Conservation (phyloP, 163 green algal genomes). For the Coccomyxa subellipsoidea region DNA sequence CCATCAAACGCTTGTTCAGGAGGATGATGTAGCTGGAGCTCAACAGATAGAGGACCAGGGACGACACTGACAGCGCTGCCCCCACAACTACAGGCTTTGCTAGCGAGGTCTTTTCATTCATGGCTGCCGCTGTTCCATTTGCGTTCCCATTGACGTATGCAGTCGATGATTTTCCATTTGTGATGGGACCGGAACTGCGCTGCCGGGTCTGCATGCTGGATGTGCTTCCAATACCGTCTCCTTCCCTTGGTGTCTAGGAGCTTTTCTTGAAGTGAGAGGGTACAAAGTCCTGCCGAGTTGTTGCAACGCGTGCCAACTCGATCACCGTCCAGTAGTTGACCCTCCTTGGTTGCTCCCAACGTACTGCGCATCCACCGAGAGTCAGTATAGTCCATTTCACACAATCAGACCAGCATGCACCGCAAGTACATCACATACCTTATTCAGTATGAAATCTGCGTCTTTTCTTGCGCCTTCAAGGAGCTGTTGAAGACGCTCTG, state of each 20-base stretch:
- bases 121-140: not conserved
- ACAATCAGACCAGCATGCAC: too few species aligned
- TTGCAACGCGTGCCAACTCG: too few species aligned
- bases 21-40: slow-evolving; percentile 69
- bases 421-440: slow-evolving; percentile 21
- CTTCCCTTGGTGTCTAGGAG: too few species aligned
- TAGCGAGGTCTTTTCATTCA: not conserved
- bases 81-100: slow-evolving; percentile 9
- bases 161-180: not conserved
- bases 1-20: slow-evolving; percentile 64
- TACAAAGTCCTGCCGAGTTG: too few species aligned
- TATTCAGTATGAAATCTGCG: slow-evolving; percentile 50
- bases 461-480: slow-evolving; percentile 28
- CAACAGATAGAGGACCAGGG: slow-evolving; percentile 54
- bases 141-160: not conserved
- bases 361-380: too few species aligned
- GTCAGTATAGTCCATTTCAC: too few species aligned
- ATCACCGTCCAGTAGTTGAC: too few species aligned
- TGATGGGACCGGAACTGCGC: not conserved
- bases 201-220: not conserved
- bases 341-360: too few species aligned
- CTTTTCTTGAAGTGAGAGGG: too few species aligned
- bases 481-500: slow-evolving; percentile 36
- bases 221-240: not conserved
- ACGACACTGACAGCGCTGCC: not conserved